Base-by-base conservation (phyloP, 164 flowering plant species). In the Chimonanthus praecox region DNA sequence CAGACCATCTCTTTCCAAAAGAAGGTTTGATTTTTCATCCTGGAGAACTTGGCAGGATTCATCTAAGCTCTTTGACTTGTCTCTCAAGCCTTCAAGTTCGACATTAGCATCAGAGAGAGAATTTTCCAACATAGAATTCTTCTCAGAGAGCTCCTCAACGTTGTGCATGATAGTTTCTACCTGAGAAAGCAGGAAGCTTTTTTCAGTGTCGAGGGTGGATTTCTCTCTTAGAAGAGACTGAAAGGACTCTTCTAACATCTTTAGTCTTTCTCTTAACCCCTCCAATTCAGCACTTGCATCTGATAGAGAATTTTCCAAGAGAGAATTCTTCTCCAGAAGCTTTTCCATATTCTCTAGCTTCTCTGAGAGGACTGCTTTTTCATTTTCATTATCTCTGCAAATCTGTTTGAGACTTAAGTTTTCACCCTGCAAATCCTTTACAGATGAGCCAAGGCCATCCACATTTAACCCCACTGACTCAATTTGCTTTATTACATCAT, bases 381-480 rank as follows among this genome's bases (percentile, higher is more conserved):
- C 93, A 49, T 80, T 83, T 64, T 71, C 78, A 7, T 82, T 86
- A 73, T 74, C 73, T 77, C 79, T 76, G 69, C 83, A 85, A 48
- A 78, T 78, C 71, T 85, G 86, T 80, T 82, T 91, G 70, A 95
- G 87, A 80, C 72, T 82, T 58, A 78, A 76, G 80, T 88, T 90
- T 81, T 91, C 94, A 64, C 85, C 84, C 74, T 80, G 92, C 85
- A 94, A 85, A 69, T 76, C 81, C 82, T 81, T 89, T 50, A 94
- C 80, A 5, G 94, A 85, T 61, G 85, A 77, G 44, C 60, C 84
- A 78, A 90, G 58, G 70, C 48, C 74, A 54, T 85, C 82, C 48
- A 89, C 90, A 68, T 83, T 73, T 72, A 94, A 64, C 58, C 98
- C 94, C 10, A 81, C 84, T 2, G 87, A 79, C 74, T 84, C 84